phyloP scores from a whole-genome alignment of 768 basidiomycete genomes.

The Lactarius deliciosus region DNA sequence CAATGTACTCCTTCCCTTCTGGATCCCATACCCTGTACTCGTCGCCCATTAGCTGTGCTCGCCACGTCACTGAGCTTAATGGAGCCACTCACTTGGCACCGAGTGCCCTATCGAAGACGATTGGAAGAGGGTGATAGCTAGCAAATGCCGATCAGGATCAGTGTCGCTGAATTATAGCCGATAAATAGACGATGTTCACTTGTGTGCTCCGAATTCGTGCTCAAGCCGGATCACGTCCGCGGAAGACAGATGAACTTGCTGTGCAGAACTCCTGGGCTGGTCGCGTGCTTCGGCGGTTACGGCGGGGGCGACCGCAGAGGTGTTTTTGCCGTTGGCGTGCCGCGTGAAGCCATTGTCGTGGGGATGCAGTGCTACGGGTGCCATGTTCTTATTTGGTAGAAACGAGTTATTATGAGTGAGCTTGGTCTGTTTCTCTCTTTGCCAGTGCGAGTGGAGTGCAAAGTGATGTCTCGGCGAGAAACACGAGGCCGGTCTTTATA shows the following conservation, averaged over 20 bases:
- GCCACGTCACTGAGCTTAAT: conserved; percentile 38
- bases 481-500: not conserved
- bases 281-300: conserved; percentile 14
- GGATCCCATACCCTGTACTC: conserved; percentile 79
- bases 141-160: conserved; percentile 11
- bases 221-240: conserved; percentile 77
- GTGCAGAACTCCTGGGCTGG: conserved; percentile 1
- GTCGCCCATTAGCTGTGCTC: conserved; percentile 25
- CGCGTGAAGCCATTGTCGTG: conserved; percentile 11
- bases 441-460: not conserved
- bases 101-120: conserved; percentile 87
- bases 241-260: conserved; percentile 47
- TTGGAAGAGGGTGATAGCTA: conserved; percentile 94
- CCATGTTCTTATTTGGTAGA: conserved; percentile 10
- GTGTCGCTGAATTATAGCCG: not conserved
- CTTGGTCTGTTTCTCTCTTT: not conserved
- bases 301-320: conserved; percentile 15
- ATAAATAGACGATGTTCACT: conserved; percentile 52
- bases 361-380: conserved; percentile 24
- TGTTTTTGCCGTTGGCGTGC: conserved; percentile 27
- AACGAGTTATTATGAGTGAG: not conserved
- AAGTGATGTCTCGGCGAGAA: not conserved
- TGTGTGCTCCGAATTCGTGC: conserved; percentile 82
- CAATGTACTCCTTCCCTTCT: conserved; percentile 94
- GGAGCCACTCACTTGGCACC: conserved; percentile 76